Conservation (phyloP, 805 yeast genomes). For the Cephaloascus albidus region DNA sequence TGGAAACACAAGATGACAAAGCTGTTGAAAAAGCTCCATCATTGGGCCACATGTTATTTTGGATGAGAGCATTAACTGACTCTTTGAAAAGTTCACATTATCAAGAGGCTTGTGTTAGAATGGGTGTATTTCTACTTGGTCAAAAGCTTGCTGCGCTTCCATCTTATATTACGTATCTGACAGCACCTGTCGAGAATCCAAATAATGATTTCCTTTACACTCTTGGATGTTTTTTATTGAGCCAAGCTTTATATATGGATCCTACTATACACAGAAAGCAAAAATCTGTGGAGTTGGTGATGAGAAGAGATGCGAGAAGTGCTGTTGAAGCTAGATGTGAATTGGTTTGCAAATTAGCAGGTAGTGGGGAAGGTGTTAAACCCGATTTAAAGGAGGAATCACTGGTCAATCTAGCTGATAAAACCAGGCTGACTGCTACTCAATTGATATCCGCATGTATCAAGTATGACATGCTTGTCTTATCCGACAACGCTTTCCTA, state of each 20-base stretch:
- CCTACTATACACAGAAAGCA: slow-evolving; percentile 10
- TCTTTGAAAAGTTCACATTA: slow-evolving; percentile 38
- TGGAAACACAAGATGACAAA: slow-evolving; percentile 12
- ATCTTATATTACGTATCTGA: background rate
- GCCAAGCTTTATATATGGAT: slow-evolving; percentile 10
- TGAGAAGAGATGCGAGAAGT: slow-evolving; percentile 37
- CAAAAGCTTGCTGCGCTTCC: slow-evolving; percentile 2
- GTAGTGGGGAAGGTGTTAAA: background rate
- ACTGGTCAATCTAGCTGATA: slow-evolving; percentile 5
- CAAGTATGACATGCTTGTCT: slow-evolving; percentile 34
- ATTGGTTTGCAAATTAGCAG: slow-evolving; percentile 14
- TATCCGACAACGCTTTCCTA: slow-evolving; percentile 28
- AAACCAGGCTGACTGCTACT: slow-evolving; percentile 12
- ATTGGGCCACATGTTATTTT: slow-evolving; percentile 37
- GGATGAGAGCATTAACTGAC: slow-evolving; percentile 40
- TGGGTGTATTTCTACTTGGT: slow-evolving; percentile 39
- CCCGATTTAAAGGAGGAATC: slow-evolving; percentile 1
- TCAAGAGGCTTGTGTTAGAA: slow-evolving; percentile 42
- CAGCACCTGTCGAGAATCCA: background rate
- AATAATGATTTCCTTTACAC: background rate
- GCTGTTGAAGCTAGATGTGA: slow-evolving; percentile 35
- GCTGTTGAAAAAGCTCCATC: slow-evolving; percentile 19
- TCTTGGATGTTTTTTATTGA: slow-evolving; percentile 5
- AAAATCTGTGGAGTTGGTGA: slow-evolving; percentile 25
- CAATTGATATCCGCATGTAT: slow-evolving; percentile 29